Percentiles rank a stretch among this genome's conserved stretches.
These are phyloP conservation scores for Ophiocordyceps sinensis DNA, from an alignment of 2,329 filamentous ascomycete genomes.

Conservation along the genomic window DNA sequence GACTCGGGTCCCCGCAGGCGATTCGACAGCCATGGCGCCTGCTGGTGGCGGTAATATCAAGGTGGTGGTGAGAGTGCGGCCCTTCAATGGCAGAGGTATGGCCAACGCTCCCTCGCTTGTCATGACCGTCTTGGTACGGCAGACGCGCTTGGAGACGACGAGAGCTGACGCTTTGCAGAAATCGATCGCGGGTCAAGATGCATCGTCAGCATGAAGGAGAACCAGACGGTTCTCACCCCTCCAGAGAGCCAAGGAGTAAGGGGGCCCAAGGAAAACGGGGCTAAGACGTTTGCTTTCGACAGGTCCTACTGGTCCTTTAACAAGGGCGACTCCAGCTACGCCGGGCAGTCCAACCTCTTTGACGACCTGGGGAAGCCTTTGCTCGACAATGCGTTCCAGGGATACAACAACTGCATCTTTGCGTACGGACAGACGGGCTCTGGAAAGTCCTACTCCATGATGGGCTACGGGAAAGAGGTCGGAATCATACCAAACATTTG, in stretches of 20 bases:
- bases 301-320: constrained; percentile 97
- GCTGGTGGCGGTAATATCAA: constrained; percentile 92
- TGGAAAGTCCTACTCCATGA: constrained; percentile 99
- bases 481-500: constrained; percentile 96
- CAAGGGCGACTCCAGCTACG: constrained; percentile 66
- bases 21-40: constrained; percentile 22
- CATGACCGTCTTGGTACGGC: neutral
- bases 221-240: constrained; percentile 73
- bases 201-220: constrained; percentile 91
- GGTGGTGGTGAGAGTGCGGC: constrained; percentile 92
- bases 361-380: constrained; percentile 77
- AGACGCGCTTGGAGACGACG: neutral
- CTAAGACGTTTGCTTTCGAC: constrained; percentile 90
- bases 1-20: constrained; percentile 18
- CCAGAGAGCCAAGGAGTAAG: constrained; percentile 52
- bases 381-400: constrained; percentile 93
- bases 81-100: constrained; percentile 87
- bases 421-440: constrained; percentile 97
- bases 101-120: neutral
- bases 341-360: constrained; percentile 81
- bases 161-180: constrained; percentile 38
- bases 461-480: constrained; percentile 93
- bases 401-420: constrained; percentile 99
- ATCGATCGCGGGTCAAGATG: constrained; percentile 85
- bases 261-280: constrained; percentile 52